phyloP scores from a whole-genome alignment of 352 stramenopile species.

The Phytophthora sp. region DNA sequence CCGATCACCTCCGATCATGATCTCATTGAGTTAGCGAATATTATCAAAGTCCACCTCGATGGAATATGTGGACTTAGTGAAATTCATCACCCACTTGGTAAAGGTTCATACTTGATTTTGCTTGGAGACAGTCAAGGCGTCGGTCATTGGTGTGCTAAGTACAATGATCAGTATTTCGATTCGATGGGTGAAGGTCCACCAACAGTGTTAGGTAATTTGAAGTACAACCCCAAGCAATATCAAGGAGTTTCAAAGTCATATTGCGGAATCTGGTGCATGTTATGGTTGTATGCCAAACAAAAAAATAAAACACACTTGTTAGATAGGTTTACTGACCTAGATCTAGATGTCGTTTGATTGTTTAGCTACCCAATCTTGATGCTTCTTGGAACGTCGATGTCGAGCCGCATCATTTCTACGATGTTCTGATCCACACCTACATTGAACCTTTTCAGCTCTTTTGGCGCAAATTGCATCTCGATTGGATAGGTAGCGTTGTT shows the following conservation, averaged over 20 bases:
- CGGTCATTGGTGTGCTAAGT: constrained; percentile 4
- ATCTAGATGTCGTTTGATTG: too few relatives aligned
- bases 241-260: constrained; percentile 9
- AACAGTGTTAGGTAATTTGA: background rate
- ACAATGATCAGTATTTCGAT: constrained; percentile 9
- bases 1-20: too few relatives aligned
- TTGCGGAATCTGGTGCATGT: constrained; percentile 9
- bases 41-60: background rate
- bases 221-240: background rate
- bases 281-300: constrained; percentile 13
- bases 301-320: constrained; percentile 3
- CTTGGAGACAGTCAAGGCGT: background rate
- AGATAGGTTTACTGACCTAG: background rate
- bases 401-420: too few relatives aligned
- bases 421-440: too few relatives aligned
- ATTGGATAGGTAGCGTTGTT: too few relatives aligned
- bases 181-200: constrained; percentile 1
- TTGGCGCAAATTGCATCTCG: too few relatives aligned
- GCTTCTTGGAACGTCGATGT: too few relatives aligned
- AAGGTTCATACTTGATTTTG: constrained; percentile 3
- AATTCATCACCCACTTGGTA: background rate
- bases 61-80: background rate
- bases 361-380: too few relatives aligned
- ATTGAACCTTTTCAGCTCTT: too few relatives aligned
- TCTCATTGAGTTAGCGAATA: background rate